Base-by-base conservation (phyloP, 495 filamentous ascomycete genomes). In the Entonaema liquescens region DNA sequence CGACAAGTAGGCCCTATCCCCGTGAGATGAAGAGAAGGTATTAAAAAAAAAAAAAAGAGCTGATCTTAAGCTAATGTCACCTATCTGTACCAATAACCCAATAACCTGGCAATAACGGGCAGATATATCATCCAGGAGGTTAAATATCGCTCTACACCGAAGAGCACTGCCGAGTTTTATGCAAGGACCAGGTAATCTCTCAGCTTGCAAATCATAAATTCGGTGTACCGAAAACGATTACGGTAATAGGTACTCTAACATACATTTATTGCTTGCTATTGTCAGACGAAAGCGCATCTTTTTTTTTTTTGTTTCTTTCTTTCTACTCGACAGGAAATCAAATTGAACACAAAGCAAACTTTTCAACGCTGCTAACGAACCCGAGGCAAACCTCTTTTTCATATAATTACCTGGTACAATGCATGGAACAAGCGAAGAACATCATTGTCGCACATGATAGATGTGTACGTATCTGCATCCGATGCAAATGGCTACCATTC, bases 111-210 rank as follows among this genome's bases (percentile, higher is more conserved):
- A 65, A 40, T 42, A 5, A 60, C 26, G n/a, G n/a, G n/a, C 50
- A 68, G 47, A 28, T 21, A 50, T 53, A 23, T 40, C 33, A 13
- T 33, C 17, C 21, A n/a, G 52, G 28, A 29, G 52, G 52, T 33
- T 33, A 15, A 8, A 55, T 55, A 55, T 33, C 26, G n/a, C 7
- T 35, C 21, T 56, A 56, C 35, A n/a, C 53, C 8, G 15, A 56
- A 56, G 29, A 56, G 29, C 53, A n/a, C 47, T 65, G 56, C 60
- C 59, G 33, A 54, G 47, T 54, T 62, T 62, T 63, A 63, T 68
- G 59, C 59, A 61, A 29, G 29, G 36, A 63, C 59, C 25, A 26
- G 47, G 67, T 36, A 55, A 50, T 58, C 33, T 21, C 33, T 31
- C 33, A 36, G 55, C 8, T 26, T 31, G 25, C 13, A 54, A 54